Conservation (phyloP, 2,329 filamentous ascomycete species). For the Scedosporium dehoogii region DNA sequence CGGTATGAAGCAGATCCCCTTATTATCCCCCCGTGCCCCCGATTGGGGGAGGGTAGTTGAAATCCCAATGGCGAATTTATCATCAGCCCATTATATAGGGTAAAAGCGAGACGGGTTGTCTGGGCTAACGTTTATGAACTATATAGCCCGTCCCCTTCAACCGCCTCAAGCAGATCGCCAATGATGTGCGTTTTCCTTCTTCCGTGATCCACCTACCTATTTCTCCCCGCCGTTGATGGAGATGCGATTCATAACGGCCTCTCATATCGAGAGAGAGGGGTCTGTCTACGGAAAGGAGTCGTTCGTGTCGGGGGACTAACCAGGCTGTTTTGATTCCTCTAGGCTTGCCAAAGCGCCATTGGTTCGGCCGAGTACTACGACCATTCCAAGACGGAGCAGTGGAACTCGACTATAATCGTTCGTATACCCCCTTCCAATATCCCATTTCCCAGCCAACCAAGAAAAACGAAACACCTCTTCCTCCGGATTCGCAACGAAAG, state of each 20-base stretch:
- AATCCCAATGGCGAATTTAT: no score
- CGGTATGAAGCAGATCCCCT: background rate
- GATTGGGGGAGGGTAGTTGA: background rate
- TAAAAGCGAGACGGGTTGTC: background rate
- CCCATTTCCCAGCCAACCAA: background rate
- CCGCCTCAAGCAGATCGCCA: constrained; percentile 75
- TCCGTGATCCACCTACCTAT: background rate
- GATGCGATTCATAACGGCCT: background rate
- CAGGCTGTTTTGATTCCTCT: background rate
- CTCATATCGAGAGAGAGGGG: background rate
- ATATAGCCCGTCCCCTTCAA: constrained; percentile 65
- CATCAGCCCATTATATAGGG: background rate
- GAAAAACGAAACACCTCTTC: background rate
- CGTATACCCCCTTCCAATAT: constrained; percentile 19
- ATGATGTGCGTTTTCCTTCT: constrained; percentile 51
- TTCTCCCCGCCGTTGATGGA: background rate
- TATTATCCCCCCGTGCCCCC: background rate
- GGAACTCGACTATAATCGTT: constrained; percentile 93
- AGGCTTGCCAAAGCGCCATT: constrained; percentile 80
- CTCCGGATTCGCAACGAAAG: background rate
- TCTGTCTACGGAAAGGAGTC: no score
- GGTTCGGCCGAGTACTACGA: constrained; percentile 71
- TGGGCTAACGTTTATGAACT: background rate
- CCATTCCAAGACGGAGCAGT: constrained; percentile 71
- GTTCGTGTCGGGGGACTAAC: background rate